A percentile compares a stretch with the other conserved stretches of the same genome.
Conservation (phyloP, 805 yeast species). For the Candida ipomoeae region DNA sequence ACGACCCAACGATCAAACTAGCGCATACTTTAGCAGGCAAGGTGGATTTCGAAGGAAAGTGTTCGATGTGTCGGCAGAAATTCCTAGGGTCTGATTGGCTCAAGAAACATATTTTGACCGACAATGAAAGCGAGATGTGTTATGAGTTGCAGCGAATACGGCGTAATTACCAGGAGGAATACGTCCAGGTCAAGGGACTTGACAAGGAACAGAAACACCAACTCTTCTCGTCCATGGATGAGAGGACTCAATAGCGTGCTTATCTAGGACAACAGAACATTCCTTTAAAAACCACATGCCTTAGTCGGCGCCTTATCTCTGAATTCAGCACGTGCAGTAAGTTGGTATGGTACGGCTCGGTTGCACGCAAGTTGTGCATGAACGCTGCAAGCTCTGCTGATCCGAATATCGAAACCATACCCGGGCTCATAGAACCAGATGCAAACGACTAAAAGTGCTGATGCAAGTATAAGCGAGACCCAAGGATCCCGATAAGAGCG, state of each 20-base stretch:
- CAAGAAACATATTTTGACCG: slow-evolving; percentile 45
- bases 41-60: slow-evolving; percentile 33
- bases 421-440: neutral
- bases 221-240: neutral
- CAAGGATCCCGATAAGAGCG: neutral
- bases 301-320: neutral
- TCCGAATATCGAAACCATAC: neutral
- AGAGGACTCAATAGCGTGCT: neutral
- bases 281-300: too few species aligned
- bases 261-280: too few species aligned
- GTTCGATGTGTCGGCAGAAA: slow-evolving; percentile 46
- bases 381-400: neutral
- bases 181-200: neutral
- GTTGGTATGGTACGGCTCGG: neutral
- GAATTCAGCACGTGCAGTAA: neutral
- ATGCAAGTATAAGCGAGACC: neutral
- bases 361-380: neutral
- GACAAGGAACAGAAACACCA: neutral
- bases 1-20: slow-evolving; percentile 37
- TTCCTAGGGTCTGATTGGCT: slow-evolving; percentile 54
- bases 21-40: slow-evolving; percentile 41
- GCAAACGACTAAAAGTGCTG: neutral
- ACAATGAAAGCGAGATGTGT: slow-evolving; percentile 1
- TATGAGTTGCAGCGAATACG: slow-evolving; percentile 10
- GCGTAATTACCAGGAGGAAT: slow-evolving; percentile 1